Base-by-base conservation (phyloP, 1,284 basidiomycete species). In the Meira nashicola region DNA sequence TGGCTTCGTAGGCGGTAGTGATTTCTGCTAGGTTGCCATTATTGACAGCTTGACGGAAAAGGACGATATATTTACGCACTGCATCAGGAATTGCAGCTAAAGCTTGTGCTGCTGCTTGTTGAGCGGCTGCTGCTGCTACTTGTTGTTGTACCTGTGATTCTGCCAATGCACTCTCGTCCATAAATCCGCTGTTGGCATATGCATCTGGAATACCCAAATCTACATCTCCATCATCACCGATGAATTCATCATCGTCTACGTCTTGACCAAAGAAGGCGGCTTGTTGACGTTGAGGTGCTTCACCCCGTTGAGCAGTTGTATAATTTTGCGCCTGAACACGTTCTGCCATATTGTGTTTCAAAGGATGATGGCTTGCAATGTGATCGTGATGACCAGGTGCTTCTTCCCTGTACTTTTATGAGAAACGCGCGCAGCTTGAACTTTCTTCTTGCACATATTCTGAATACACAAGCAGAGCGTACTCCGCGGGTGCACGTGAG, bases 1-100 rank as follows among this genome's bases (percentile, higher is more conserved):
- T 92, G 63, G 87, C 89, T 81, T 95, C 92, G 76, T 96, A 96
- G 62, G 92, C 90, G 41, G 87, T 84, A 15, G 88, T 90, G 70
- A 95, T 94, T 73, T 92, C 89, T 1, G 64, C 59, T 15, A 76
- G 55, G 41, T 68, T 68, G 59, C 71, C 73, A 64, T 71, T 74
- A 60, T 68, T 66, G 1, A 78, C 59, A 8, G 76, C 68, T 59
- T 73, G 70, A 60, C 76, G 68, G 62, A 78, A 74, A 51, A 74
- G 70, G 10, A 71, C 65, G 38, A 78, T 67, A 68, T 76, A 78
- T 63, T 78, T 78, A 47, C 72, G 67, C 39, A 78, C 75, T 46
- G 65, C 71, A 58, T 76, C 74, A 25, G 76, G 76, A 7, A 78
- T 71, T 0, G 71, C 65, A 23, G 73, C 66, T 19, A 76, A 64